These are phyloP conservation scores for Nannochloropsis gaditana DNA, from an alignment of 108 stramenopile species.

Conservation along the genomic window DNA sequence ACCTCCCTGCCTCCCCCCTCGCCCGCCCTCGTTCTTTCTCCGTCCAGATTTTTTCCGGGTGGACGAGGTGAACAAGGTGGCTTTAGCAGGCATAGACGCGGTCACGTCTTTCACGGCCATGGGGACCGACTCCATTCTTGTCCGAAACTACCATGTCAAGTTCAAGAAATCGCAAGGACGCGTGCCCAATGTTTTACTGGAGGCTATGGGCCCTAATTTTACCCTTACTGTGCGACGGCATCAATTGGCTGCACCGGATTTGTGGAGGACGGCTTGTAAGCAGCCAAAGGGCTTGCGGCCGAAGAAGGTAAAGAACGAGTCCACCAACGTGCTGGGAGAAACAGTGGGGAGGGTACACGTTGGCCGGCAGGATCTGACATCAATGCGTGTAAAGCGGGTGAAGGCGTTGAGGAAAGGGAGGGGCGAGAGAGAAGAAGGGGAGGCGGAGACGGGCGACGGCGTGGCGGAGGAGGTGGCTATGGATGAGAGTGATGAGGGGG, in stretches of 20 bases:
- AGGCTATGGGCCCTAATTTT: slow-evolving; percentile 87
- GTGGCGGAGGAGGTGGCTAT: neutral
- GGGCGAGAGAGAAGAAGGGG: neutral
- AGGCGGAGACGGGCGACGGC: neutral
- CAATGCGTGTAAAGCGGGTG: slow-evolving; percentile 49
- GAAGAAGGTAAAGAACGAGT: slow-evolving; percentile 78
- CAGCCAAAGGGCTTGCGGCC: slow-evolving; percentile 60
- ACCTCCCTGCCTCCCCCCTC: neutral
- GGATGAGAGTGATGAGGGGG: neutral
- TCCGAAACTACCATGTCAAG: slow-evolving; percentile 48
- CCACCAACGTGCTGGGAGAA: slow-evolving; percentile 86
- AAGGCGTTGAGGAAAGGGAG: slow-evolving; percentile 18
- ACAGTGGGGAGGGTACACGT: slow-evolving; percentile 90
- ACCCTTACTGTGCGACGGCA: slow-evolving; percentile 80
- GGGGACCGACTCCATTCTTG: slow-evolving; percentile 35
- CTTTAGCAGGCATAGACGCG: slow-evolving; percentile 82
- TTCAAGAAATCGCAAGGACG: slow-evolving; percentile 50
- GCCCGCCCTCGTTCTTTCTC: neutral
- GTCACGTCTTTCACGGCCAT: slow-evolving; percentile 78
- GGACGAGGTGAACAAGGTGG: slow-evolving; percentile 76
- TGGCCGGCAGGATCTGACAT: slow-evolving; percentile 85
- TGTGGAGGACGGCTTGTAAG: slow-evolving; percentile 83
- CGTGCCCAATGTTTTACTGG: slow-evolving; percentile 71
- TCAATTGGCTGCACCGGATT: slow-evolving; percentile 77
- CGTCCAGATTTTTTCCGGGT: slow-evolving; percentile 93